Percentiles rank a stretch among this genome's conserved stretches.
Conservation (phyloP, 805 yeast genomes). For the Candida khao-thaluensis region DNA sequence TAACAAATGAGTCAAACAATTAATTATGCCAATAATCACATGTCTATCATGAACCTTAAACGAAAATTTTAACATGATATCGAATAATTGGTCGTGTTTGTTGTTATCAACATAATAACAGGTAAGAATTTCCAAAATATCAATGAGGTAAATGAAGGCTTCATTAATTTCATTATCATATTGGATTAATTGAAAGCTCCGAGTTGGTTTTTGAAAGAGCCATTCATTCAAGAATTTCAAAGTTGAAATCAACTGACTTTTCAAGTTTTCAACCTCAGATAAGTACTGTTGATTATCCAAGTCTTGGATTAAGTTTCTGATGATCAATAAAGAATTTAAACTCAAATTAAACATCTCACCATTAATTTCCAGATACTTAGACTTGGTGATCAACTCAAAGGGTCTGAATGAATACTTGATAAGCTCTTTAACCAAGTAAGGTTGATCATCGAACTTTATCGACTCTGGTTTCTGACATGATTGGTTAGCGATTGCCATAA, state of each 20-base stretch:
- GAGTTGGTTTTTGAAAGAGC: constrained; percentile 21
- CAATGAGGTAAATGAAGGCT: constrained; percentile 64
- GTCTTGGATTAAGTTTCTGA: constrained; percentile 84
- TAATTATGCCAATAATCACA: constrained; percentile 63
- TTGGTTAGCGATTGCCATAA: constrained; percentile 51
- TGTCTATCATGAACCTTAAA: constrained; percentile 62
- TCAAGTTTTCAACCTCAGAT: constrained; percentile 52
- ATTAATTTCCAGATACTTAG: constrained; percentile 17
- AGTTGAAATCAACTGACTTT: constrained; percentile 44
- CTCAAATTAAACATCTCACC: constrained; percentile 25
- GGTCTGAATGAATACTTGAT: constrained; percentile 38
- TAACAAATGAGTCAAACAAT: constrained; percentile 76
- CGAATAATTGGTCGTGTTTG: constrained; percentile 66
- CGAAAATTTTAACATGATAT: constrained; percentile 52
- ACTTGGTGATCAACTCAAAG: constrained; percentile 23
- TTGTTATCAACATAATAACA: constrained; percentile 78
- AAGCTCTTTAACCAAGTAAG: constrained; percentile 42
- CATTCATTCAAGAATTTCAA: constrained; percentile 40
- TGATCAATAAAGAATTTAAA: constrained; percentile 55
- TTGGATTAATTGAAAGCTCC: constrained; percentile 18
- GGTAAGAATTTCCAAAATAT: constrained; percentile 79
- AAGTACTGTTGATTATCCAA: constrained; percentile 76
- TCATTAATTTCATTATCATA: constrained; percentile 49
- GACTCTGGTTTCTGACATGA: constrained; percentile 51
- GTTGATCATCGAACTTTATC: constrained; percentile 45